A percentile compares a stretch with the other conserved stretches of the same genome.
Evolutionary conservation across 2,329 filamentous ascomycete genomes (phyloP).

Genomic region (Xylariaceae sp.): DNA sequence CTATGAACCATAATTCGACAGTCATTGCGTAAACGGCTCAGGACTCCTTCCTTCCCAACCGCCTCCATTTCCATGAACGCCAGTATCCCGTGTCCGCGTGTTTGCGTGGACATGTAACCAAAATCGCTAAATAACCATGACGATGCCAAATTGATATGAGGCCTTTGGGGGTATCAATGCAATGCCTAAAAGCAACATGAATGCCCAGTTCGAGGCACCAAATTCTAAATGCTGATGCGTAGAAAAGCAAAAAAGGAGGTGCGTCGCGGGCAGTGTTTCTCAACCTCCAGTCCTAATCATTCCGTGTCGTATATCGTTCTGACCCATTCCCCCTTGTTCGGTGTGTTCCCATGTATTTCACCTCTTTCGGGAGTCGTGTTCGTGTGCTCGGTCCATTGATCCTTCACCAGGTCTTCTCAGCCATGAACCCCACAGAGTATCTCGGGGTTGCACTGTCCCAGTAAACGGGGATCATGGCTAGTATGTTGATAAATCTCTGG

Average conservation of each 20-base stretch:
- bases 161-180: slow-evolving; percentile 20
- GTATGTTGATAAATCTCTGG: slow-evolving; percentile 71
- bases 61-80: too few species aligned
- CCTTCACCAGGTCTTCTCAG: slow-evolving; percentile 38
- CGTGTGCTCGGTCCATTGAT: background rate
- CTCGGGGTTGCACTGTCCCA: slow-evolving; percentile 62
- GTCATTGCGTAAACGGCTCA: too few species aligned
- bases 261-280: too few species aligned
- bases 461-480: slow-evolving; percentile 79
- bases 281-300: too few species aligned
- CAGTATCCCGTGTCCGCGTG: too few species aligned
- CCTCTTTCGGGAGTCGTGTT: background rate
- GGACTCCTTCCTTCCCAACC: too few species aligned
- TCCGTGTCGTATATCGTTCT: too few species aligned
- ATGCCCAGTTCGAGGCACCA: slow-evolving; percentile 6
- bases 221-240: background rate
- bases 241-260: background rate
- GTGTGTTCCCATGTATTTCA: too few species aligned
- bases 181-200: slow-evolving; percentile 24
- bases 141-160: slow-evolving; percentile 1
- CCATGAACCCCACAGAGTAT: slow-evolving; percentile 79
- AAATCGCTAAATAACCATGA: slow-evolving; percentile 2
- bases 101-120: background rate
- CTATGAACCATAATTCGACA: too few species aligned
- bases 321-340: background rate